Percentiles rank a stretch among this genome's conserved stretches.
phyloP scores from a whole-genome alignment of 1,284 basidiomycete genomes.

The Pascua guehoae region DNA sequence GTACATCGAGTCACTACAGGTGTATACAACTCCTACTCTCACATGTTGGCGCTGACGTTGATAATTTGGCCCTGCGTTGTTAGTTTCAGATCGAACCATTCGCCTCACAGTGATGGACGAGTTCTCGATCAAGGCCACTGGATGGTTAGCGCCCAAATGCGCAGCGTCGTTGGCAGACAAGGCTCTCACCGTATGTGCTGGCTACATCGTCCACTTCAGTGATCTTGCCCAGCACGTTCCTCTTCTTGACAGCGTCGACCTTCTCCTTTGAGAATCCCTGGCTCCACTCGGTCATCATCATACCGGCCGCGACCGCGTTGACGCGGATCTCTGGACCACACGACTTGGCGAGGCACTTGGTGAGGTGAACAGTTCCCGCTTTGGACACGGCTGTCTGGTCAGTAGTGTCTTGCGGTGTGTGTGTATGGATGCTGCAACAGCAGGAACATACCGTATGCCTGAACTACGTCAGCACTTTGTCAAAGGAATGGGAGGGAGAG shows the following conservation, averaged over 20 bases:
- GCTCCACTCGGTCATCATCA: constrained; percentile 28
- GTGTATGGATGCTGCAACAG: too few species aligned
- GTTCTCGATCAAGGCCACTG: constrained; percentile 17
- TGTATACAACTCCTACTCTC: too few species aligned
- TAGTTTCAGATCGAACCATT: background rate
- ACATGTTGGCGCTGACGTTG: constrained; percentile 8
- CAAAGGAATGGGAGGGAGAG: background rate
- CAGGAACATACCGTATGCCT: constrained; percentile 1
- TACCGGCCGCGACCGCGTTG: constrained; percentile 25
- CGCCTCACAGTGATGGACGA: constrained; percentile 11
- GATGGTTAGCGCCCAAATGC: background rate
- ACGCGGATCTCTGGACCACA: constrained; percentile 22
- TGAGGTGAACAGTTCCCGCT: constrained; percentile 23
- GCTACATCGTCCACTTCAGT: constrained; percentile 20
- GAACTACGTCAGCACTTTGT: background rate
- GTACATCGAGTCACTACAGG: too few species aligned
- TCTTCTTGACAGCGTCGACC: constrained; percentile 8
- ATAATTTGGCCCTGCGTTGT: constrained; percentile 12
- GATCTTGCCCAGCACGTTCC: constrained; percentile 14
- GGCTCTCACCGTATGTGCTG: constrained; percentile 11
- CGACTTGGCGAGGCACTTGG: constrained; percentile 23
- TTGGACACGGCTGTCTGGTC: constrained; percentile 22
- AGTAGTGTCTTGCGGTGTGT: background rate
- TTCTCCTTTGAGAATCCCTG: constrained; percentile 19
- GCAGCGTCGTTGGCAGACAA: background rate